Base-by-base conservation (phyloP, 495 filamentous ascomycete species). In the Platismatia glauca region DNA sequence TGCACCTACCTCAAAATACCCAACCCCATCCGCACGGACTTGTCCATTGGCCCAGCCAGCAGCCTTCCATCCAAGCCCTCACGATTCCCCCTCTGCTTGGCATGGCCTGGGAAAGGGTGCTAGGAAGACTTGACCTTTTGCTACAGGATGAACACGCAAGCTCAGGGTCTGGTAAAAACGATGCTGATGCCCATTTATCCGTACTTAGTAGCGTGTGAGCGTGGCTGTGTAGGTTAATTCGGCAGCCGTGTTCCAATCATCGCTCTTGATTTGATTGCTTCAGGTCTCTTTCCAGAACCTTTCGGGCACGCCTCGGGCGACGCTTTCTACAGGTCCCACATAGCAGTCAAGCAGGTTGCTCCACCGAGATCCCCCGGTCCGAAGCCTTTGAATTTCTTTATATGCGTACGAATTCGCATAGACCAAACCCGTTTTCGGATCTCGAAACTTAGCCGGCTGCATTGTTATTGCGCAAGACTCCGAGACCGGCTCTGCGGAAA, bases 401-500 rank as follows among this genome's bases (percentile, higher is more conserved):
- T 88, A 94, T 11, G 89, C 90, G 63, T 86, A 85, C 29, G 82
- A 75, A 68, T 88, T 90, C 43, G 82, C 81, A 72, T 89, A 95
- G 13, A 87, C 82, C 29, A 95, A 78, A 0, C 86, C 86, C 0
- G 90, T 95, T 64, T 78, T 79, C 0, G 89, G 87, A 68, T 95
- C 90, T 41, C 84, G 79, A 71, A 90, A 94, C 52, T 80, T 83
- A 27, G 90, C 90, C 46, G 87, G 85, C 56, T 88, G 82, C 66
- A 85, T 84, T 12, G 90, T 94, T 72, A 95, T 92, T 59, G 85
- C 84, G 71, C 90, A 95, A 56, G 86, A 78, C 56, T 81, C 71
- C 72, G 79, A 71, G 70, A 72, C 70, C 61, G 78, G 78, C 72
- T 81, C 79, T 82, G 50, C 27, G 33, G n/a, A 29, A 62, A 60